Evolutionary conservation across 1,284 basidiomycete genomes (phyloP).

Genomic region (Stereum hirsutum): DNA sequence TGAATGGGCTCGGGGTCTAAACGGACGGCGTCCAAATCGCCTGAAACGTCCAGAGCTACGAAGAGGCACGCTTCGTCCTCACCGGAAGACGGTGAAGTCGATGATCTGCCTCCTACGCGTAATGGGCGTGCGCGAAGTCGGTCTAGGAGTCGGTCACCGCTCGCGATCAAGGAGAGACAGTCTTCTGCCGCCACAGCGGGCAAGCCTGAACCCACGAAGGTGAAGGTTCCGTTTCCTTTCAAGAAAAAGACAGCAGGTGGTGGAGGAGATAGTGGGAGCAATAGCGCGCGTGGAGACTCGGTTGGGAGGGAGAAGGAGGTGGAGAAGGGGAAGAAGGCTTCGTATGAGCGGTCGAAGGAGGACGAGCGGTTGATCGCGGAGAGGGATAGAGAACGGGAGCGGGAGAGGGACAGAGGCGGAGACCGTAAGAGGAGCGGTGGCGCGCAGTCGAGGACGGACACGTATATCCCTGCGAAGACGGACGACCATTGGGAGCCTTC

Average conservation of each 20-base stretch:
- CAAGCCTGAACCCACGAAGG: constrained; percentile 29
- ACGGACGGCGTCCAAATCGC: constrained; percentile 43
- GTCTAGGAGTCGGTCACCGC: too few species aligned
- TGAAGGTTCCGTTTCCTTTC: constrained; percentile 55
- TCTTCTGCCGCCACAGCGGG: constrained; percentile 15
- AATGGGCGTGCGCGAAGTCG: constrained; percentile 9
- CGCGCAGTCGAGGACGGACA: too few species aligned
- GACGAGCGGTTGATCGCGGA: constrained; percentile 23
- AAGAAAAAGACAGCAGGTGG: constrained; percentile 38
- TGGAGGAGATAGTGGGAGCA: constrained; percentile 6
- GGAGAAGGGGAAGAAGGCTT: constrained; percentile 13
- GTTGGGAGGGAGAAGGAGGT: background rate
- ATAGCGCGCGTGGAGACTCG: background rate
- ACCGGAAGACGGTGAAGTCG: constrained; percentile 73
- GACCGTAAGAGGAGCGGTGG: background rate
- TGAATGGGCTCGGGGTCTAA: too few species aligned
- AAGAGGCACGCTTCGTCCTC: constrained; percentile 53
- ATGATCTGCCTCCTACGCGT: constrained; percentile 32
- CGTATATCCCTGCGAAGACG: too few species aligned
- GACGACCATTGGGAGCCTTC: constrained; percentile 20
- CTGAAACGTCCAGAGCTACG: constrained; percentile 27
- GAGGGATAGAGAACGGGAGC: background rate
- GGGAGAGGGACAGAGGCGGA: background rate
- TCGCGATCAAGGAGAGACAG: too few species aligned
- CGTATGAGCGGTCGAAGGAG: constrained; percentile 34